Evolutionary conservation across 768 basidiomycete species (phyloP).

Genomic region (Hericium rajendrae): DNA sequence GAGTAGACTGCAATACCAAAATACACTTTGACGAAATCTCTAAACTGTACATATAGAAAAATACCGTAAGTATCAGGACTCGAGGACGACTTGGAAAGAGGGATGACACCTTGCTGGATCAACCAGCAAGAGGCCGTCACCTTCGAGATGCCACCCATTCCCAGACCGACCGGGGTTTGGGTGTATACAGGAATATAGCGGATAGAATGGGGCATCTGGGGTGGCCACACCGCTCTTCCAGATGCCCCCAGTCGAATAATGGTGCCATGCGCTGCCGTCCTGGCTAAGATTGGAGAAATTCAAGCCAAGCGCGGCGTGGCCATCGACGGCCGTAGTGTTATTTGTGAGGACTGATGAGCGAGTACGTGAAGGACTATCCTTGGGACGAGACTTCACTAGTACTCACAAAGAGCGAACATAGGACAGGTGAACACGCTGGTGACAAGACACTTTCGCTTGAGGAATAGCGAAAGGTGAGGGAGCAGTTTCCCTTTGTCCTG

Average conservation of each 20-base stretch:
- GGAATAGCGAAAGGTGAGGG: background rate
- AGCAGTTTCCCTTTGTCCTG: background rate
- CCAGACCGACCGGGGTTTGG: background rate
- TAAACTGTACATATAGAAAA: no score
- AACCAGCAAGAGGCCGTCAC: background rate
- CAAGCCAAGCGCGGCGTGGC: background rate
- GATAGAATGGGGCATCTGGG: background rate
- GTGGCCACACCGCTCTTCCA: background rate
- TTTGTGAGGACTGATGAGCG: background rate
- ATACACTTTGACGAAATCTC: no score
- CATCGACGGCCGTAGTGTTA: background rate
- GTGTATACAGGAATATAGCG: background rate
- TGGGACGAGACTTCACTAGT: background rate
- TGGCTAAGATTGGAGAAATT: background rate
- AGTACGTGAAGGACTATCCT: no score
- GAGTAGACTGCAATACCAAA: no score
- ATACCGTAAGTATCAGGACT: no score
- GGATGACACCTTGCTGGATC: no score
- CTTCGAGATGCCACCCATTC: background rate
- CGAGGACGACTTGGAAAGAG: no score
- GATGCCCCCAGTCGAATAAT: background rate
- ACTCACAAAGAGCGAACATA: background rate
- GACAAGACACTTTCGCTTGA: background rate
- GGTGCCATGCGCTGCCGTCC: background rate
- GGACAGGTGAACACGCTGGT: background rate